These are phyloP conservation scores for Rubroboletus satanas DNA, from an alignment of 768 basidiomycete genomes.

Conservation along the genomic window DNA sequence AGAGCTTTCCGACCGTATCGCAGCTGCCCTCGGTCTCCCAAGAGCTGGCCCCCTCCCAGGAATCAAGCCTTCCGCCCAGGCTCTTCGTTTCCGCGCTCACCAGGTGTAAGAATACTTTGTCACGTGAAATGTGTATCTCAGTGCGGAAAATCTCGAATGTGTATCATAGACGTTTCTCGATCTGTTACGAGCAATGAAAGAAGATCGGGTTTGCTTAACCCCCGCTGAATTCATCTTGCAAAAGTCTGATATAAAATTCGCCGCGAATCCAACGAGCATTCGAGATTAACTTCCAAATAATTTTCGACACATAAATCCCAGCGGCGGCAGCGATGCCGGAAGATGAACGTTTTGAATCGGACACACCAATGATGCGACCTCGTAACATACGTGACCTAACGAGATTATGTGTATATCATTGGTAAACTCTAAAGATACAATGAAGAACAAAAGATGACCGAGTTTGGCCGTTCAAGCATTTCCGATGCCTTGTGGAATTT, in stretches of 20 bases:
- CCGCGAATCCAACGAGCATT: neutral
- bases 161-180: neutral
- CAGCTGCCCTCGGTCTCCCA: constrained; percentile 63
- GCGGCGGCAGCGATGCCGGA: neutral
- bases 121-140: neutral
- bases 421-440: constrained; percentile 58
- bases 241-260: neutral
- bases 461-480: constrained; percentile 91
- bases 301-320: neutral
- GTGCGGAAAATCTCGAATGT: neutral
- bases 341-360: neutral
- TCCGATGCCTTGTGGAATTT: constrained; percentile 91
- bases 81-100: constrained; percentile 44
- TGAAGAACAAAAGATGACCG: constrained; percentile 88
- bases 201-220: neutral
- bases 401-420: neutral
- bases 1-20: constrained; percentile 69
- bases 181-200: neutral
- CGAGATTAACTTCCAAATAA: neutral
- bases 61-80: constrained; percentile 55
- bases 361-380: neutral
- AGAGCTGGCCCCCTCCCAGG: constrained; percentile 52
- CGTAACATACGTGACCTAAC: neutral
- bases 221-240: neutral
- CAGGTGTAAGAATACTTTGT: constrained; percentile 1